A percentile compares a stretch with the other conserved stretches of the same genome.
phyloP scores from a whole-genome alignment of 2,329 filamentous ascomycete genomes.

The Fusarium sp. region DNA sequence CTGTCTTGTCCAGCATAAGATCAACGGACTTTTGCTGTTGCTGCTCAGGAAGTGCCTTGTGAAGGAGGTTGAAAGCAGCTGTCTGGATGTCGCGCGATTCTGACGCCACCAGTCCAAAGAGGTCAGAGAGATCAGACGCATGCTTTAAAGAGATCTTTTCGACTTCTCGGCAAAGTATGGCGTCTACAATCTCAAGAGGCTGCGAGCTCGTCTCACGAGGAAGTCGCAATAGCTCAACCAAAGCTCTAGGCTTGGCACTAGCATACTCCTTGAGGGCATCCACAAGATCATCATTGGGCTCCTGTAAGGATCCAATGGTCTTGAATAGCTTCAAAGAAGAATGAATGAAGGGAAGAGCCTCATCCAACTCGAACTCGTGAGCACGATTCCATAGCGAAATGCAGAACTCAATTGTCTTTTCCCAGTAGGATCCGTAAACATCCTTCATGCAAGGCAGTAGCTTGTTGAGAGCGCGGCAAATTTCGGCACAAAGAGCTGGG shows the following conservation, averaged over 20 bases:
- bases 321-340: slow-evolving; percentile 79
- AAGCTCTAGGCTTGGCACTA: slow-evolving; percentile 65
- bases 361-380: slow-evolving; percentile 58
- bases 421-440: slow-evolving; percentile 92
- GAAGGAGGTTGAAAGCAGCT: slow-evolving; percentile 83
- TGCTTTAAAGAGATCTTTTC: slow-evolving; percentile 72
- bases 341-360: slow-evolving; percentile 73
- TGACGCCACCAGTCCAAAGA: slow-evolving; percentile 83
- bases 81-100: slow-evolving; percentile 82
- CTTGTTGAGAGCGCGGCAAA: slow-evolving; percentile 68
- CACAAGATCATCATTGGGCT: slow-evolving; percentile 86
- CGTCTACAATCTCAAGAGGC: slow-evolving; percentile 81
- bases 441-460: slow-evolving; percentile 82
- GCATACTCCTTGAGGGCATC: slow-evolving; percentile 77
- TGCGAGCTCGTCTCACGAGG: slow-evolving; percentile 65
- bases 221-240: slow-evolving; percentile 74
- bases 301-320: slow-evolving; percentile 72
- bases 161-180: slow-evolving; percentile 78
- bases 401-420: slow-evolving; percentile 71
- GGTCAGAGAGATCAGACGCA: slow-evolving; percentile 73
- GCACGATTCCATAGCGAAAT: slow-evolving; percentile 68
- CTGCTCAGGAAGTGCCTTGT: slow-evolving; percentile 79
- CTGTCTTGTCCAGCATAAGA: slow-evolving; percentile 75
- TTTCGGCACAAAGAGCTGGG: slow-evolving; percentile 61
- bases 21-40: slow-evolving; percentile 90